Evolutionary conservation across 495 filamentous ascomycete genomes (phyloP).

Genomic region (Usnea hakonensis): DNA sequence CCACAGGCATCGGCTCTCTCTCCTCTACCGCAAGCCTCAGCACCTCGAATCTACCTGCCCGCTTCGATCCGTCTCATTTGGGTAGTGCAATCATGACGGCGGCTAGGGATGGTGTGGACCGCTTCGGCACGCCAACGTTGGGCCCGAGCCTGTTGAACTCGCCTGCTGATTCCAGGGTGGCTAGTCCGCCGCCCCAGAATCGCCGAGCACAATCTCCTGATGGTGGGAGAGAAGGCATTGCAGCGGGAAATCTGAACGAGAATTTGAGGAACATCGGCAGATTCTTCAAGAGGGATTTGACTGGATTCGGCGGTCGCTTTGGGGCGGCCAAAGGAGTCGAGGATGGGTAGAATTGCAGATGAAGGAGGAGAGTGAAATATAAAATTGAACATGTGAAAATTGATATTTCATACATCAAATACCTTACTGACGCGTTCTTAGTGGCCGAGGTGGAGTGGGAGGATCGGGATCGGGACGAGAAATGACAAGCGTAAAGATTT

Average conservation of each 20-base stretch:
- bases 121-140: constrained; percentile 60
- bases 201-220: constrained; percentile 25
- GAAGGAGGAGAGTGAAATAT: too few species aligned
- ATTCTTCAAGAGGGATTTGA: constrained; percentile 86
- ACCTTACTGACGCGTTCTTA: too few species aligned
- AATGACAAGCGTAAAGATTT: not conserved
- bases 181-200: constrained; percentile 22
- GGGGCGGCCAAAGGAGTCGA: constrained; percentile 28
- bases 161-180: constrained; percentile 19
- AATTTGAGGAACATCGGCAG: constrained; percentile 92
- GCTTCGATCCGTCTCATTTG: constrained; percentile 69
- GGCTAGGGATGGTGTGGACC: constrained; percentile 83
- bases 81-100: constrained; percentile 69
- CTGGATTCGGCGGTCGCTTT: constrained; percentile 72
- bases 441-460: too few species aligned
- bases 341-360: not conserved
- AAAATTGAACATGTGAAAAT: too few species aligned
- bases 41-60: constrained; percentile 37
- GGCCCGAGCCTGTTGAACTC: constrained; percentile 25
- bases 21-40: constrained; percentile 37
- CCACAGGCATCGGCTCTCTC: constrained; percentile 32
- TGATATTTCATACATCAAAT: too few species aligned
- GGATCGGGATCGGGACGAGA: not conserved
- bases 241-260: constrained; percentile 66
- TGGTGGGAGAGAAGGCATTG: constrained; percentile 25